Base-by-base conservation (phyloP, 1,139 yeast species). In the Magnusiomyces ingens region DNA sequence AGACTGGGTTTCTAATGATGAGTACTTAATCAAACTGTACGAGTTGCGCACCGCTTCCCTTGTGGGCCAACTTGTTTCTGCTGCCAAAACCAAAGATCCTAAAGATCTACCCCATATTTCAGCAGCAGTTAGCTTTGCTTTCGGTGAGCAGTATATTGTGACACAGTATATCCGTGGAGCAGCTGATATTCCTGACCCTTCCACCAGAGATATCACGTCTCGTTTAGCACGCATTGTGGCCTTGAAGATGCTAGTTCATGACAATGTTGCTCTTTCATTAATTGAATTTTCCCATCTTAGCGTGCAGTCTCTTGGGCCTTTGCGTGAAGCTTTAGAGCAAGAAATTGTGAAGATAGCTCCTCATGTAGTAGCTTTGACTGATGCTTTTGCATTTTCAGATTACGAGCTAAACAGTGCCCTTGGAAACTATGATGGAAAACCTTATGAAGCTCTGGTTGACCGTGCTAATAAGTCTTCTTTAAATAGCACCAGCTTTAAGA, bases 131-230 rank as follows among this genome's bases (percentile, higher is more conserved):
- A 32, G 50, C n/a, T 26, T 40, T n/a, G 50, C 50, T 4, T 48
- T 48, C 37, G 50, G 50, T 15, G 45, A 48, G 11, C 50, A 40
- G 22, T 48, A 18, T 19, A 11, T 48, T 13, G 50, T 48, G 1
- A 38, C 44, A 11, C 26, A 37, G 35, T 48, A 26, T 29, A 36
- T 40, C 17, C 18, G 37, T 11, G 48, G 48, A 17, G 22, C 48
- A 6, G 35, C 32, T 21, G n/a, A 15, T 6, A 10, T 19, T 15
- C 18, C 15, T 4, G 21, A 26, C 10, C 18, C 21, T 19, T 21
- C 43, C 19, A 84, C 85, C 59, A 76, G 76, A 54, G 32, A 26
- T 26, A 84, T 84, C 70, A 74, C 82, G 64, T 83, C 84, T 61
- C 77, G 76, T 44, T 75, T 83, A 36, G 69, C 82, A 45, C 67